Evolutionary conservation across 2,329 filamentous ascomycete species (phyloP), one percentile per base, ranked within the genome.

Genomic region (Nemania bipapillata): DNA sequence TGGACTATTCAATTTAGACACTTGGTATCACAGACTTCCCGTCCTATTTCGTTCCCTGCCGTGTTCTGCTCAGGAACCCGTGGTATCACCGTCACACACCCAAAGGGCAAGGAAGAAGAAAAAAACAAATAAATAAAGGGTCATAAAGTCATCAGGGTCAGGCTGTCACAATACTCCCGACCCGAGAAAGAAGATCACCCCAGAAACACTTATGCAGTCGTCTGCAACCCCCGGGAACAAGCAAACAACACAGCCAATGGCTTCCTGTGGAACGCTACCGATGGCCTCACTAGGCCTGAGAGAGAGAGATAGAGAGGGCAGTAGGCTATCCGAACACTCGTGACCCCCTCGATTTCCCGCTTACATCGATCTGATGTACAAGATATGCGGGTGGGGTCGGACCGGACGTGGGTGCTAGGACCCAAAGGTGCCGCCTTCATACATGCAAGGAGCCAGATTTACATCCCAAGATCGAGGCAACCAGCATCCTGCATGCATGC

Each of bases 131-230:
- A 50, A 50, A 42, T 50, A 53, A 50, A 40, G 9, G n/a, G 49
- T 56, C 66, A 63, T 63, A 63, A 59, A 62, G 20, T 70, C 68
- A 45, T 37, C n/a, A 65, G 63, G 26, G 17, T 20, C 32, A 60
- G 37, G 24, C 15, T 35, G 28, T 49, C 54, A 28, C 28, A 17
- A 28, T 35, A 55, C 9, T 24, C 53, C 22, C 37, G 20, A 32
- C 17, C 57, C 32, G 28, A 50, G 32, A 42, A 53, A n/a, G 50
- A 37, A 20, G 12, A 9, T 24, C 20, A 3, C n/a, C 42, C 35
- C 35, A 53, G 26, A 52, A 12, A 65, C 28, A 15, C 9, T 4
- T 28, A 40, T 64, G 54, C 20, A 32, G 28, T 20, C 56, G 30
- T 42, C 24, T 50, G 9, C 4, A 32, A 32, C 17, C 45, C n/a